Evolutionary conservation across 2,329 filamentous ascomycete genomes (phyloP).

Genomic region (Lachnellula willkommii): DNA sequence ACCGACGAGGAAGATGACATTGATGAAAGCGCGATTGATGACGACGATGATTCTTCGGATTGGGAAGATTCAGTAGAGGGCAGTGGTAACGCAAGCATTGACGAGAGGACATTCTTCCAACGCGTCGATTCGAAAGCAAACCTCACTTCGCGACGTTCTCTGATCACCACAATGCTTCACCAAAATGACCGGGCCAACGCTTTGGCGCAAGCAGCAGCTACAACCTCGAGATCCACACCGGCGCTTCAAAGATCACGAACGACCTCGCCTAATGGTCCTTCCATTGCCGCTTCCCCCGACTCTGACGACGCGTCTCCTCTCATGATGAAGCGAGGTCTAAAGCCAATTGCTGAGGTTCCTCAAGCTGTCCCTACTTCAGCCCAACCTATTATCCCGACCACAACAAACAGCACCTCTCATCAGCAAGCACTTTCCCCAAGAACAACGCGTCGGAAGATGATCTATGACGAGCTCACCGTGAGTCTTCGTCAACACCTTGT

Average conservation of each 20-base stretch:
- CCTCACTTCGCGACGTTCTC: constrained; percentile 76
- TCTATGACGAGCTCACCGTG: constrained; percentile 88
- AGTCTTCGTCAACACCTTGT: constrained; percentile 86
- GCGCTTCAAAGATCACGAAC: constrained; percentile 54
- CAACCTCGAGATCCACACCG: constrained; percentile 46
- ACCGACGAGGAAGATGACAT: constrained; percentile 62
- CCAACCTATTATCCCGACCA: constrained; percentile 74
- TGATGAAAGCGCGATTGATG: constrained; percentile 78
- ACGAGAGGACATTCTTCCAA: constrained; percentile 77
- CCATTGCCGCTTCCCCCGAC: constrained; percentile 47
- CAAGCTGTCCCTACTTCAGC: constrained; percentile 43
- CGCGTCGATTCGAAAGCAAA: constrained; percentile 85
- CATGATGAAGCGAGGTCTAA: constrained; percentile 45
- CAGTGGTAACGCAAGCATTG: constrained; percentile 75
- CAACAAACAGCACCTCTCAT: constrained; percentile 52
- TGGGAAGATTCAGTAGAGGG: constrained; percentile 69
- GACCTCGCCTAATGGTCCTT: constrained; percentile 64
- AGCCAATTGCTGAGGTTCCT: constrained; percentile 44
- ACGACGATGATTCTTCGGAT: constrained; percentile 55
- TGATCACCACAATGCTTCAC: constrained; percentile 85
- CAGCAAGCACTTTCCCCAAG: constrained; percentile 80
- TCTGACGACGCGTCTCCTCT: constrained; percentile 39
- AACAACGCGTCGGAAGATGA: constrained; percentile 91
- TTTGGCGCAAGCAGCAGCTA: constrained; percentile 61
- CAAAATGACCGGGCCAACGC: constrained; percentile 67